Conservation (phyloP, 2,329 filamentous ascomycete genomes). For the Davidsoniella eucalypti region DNA sequence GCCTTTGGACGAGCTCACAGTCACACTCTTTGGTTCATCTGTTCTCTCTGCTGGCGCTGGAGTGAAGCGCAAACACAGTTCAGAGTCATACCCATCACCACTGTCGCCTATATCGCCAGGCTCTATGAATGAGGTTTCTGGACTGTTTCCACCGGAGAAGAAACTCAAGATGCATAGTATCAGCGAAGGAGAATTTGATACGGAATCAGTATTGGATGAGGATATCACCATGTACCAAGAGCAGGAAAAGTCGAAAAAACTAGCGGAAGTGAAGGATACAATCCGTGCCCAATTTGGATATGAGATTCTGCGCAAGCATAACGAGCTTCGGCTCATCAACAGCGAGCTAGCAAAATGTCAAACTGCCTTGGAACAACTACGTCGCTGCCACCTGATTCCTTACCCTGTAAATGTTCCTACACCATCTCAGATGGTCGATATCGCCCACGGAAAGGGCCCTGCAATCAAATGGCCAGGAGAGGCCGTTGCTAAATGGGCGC, state of each 20-base stretch:
- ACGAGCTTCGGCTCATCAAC: conserved; percentile 84
- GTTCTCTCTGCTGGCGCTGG: neutral
- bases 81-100: conserved; percentile 7
- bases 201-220: neutral
- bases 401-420: conserved; percentile 59
- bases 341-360: conserved; percentile 95
- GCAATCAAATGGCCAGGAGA: conserved; percentile 48
- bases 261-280: conserved; percentile 8
- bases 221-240: neutral
- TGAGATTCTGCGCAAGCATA: conserved; percentile 85
- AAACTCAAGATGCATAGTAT: conserved; percentile 6
- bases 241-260: neutral
- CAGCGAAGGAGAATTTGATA: neutral
- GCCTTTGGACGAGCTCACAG: conserved; percentile 7
- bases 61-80: conserved; percentile 12
- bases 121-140: neutral
- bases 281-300: conserved; percentile 80
- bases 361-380: conserved; percentile 78
- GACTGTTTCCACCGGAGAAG: conserved; percentile 8
- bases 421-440: conserved; percentile 49
- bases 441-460: conserved; percentile 59
- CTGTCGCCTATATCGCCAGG: conserved; percentile 10
- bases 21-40: neutral
- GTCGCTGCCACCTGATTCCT: conserved; percentile 80
- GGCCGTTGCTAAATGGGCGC: conserved; percentile 56